These are phyloP conservation scores for Solanum bulbocastanum DNA, from an alignment of 257 asterid species.

Conservation along the genomic window DNA sequence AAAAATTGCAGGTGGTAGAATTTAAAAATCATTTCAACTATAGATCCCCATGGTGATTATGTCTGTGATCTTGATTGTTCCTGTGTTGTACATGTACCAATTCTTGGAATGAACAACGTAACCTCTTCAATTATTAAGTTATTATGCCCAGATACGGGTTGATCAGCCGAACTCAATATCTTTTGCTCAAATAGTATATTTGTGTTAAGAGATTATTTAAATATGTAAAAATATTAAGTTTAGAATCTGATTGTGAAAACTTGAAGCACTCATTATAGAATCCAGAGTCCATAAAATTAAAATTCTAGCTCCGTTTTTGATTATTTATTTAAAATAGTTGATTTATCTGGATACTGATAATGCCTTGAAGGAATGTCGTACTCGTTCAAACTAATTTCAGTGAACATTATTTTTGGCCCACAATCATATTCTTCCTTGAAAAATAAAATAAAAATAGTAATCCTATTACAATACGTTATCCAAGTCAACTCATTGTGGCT, in stretches of 20 bases:
- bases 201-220: not conserved
- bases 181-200: not conserved
- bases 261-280: not conserved
- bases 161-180: accelerated
- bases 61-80: not conserved
- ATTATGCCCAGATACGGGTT: not conserved
- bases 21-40: not conserved
- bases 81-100: not conserved
- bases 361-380: not conserved
- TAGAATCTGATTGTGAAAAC: not conserved
- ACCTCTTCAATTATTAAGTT: not conserved
- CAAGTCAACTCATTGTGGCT: not conserved
- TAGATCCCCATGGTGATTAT: not conserved
- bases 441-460: not conserved
- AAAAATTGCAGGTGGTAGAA: not conserved
- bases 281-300: not conserved
- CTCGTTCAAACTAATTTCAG: not conserved
- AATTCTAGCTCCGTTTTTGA: not conserved
- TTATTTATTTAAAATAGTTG: not conserved
- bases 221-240: not conserved
- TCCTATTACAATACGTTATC: not conserved
- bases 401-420: not conserved
- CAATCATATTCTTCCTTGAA: not conserved
- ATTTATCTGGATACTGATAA: not conserved
- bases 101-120: not conserved